These are phyloP conservation scores for Saccharomyces pastorianus DNA, from an alignment of 1,139 yeast species.

Conservation along the genomic window DNA sequence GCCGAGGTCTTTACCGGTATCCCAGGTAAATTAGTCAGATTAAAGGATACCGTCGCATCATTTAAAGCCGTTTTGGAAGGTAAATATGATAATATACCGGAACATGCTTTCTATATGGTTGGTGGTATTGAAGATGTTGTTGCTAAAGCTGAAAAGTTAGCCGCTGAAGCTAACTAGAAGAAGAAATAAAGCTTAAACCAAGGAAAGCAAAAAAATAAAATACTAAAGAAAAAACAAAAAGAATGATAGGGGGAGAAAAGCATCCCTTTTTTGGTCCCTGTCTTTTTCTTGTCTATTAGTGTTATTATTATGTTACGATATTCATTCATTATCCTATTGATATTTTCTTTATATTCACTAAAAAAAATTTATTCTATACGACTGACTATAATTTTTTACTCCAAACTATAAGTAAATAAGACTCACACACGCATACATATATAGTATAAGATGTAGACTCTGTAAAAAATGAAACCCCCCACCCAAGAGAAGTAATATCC, in stretches of 20 bases:
- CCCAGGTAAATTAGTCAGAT: conserved; percentile 93
- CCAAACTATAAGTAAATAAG: neutral
- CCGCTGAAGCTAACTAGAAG: conserved; percentile 76
- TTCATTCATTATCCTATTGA: neutral
- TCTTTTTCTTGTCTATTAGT: neutral
- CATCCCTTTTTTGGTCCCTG: neutral
- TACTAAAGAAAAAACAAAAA: neutral
- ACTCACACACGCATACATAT: neutral
- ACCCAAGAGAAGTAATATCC: neutral
- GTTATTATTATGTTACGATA: conserved; percentile 1
- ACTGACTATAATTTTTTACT: neutral
- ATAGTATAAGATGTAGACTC: neutral
- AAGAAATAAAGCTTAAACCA: neutral
- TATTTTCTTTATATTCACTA: neutral
- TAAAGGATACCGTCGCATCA: conserved; percentile 87
- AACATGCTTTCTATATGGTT: conserved; percentile 99
- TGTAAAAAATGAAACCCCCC: neutral
- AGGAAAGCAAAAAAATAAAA: neutral
- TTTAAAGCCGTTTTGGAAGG: conserved; percentile 97
- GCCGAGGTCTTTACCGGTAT: conserved; percentile 99
- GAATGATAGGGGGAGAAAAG: neutral
- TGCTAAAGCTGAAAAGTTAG: conserved; percentile 98
- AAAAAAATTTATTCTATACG: conserved; percentile 1
- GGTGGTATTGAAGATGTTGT: conserved; percentile 98
- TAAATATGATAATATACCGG: conserved; percentile 97